phyloP scores from a whole-genome alignment of 805 yeast genomes.

The Debaryomyces hansenii region DNA sequence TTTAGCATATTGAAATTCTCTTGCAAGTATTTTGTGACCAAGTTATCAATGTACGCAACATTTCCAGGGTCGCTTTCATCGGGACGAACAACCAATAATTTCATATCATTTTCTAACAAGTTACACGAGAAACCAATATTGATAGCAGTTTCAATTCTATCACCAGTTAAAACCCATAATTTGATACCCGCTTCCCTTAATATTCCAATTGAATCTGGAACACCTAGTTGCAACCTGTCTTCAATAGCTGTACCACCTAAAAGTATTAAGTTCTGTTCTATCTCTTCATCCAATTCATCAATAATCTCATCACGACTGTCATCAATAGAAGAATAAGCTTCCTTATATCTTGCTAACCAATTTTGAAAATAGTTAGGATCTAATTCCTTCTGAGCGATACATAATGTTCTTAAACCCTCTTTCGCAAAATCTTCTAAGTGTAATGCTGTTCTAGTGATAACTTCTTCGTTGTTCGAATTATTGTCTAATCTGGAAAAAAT shows the following conservation, averaged over 20 bases:
- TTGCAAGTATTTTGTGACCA: conserved; percentile 48
- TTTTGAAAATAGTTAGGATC: conserved; percentile 43
- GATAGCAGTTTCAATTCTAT: conserved; percentile 80
- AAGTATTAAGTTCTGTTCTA: conserved; percentile 57
- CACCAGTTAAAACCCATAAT: conserved; percentile 83
- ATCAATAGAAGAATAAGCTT: conserved; percentile 56
- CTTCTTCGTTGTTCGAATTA: conserved; percentile 34
- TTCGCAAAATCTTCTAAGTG: conserved; percentile 70
- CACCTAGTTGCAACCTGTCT: conserved; percentile 76
- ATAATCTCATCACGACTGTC: conserved; percentile 58
- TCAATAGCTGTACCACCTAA: conserved; percentile 84
- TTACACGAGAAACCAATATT: conserved; percentile 82
- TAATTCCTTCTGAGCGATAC: conserved; percentile 61
- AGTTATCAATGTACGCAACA: conserved; percentile 29
- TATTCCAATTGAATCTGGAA: conserved; percentile 68
- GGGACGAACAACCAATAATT: conserved; percentile 61
- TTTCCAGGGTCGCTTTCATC: conserved; percentile 54
- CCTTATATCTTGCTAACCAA: conserved; percentile 58
- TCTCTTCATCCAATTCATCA: conserved; percentile 54
- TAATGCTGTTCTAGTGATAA: conserved; percentile 56
- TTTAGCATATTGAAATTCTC: conserved; percentile 44
- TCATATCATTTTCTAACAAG: conserved; percentile 66
- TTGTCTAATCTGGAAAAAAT: conserved; percentile 47
- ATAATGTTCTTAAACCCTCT: conserved; percentile 77
- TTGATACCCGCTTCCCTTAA: conserved; percentile 74